Percentiles rank a stretch among this genome's conserved stretches.
Conservation (phyloP, 768 basidiomycete species). For the Mycena venus region DNA sequence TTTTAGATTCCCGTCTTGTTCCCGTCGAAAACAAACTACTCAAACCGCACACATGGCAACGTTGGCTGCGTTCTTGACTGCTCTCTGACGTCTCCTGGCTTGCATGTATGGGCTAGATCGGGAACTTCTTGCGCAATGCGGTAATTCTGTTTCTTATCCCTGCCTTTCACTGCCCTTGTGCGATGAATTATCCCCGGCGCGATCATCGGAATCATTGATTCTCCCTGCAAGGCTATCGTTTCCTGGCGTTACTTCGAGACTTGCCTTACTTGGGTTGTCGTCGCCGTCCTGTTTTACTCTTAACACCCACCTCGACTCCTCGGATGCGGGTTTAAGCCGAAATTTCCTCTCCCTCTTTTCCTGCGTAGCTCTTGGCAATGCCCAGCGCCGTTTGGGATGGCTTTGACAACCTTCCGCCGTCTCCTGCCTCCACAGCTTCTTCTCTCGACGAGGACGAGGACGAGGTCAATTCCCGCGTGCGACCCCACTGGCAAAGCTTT, state of each 20-base stretch:
- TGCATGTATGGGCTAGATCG: background rate
- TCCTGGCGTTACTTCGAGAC: constrained; percentile 23
- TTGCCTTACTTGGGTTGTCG: constrained; percentile 23
- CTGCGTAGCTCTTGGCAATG: background rate
- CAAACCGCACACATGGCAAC: background rate
- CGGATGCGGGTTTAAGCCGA: constrained; percentile 2
- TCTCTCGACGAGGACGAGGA: constrained; percentile 68
- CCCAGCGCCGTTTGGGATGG: constrained; percentile 5
- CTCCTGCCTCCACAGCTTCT: constrained; percentile 55
- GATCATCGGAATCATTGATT: constrained; percentile 11
- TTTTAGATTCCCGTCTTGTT: background rate
- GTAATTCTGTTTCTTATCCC: background rate
- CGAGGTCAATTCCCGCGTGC: constrained; percentile 69
- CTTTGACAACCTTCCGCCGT: constrained; percentile 1
- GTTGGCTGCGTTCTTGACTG: background rate
- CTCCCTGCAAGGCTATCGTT: constrained; percentile 5
- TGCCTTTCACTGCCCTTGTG: background rate
- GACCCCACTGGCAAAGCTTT: constrained; percentile 75
- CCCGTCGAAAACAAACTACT: background rate
- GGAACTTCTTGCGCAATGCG: constrained; percentile 4
- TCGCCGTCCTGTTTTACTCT: constrained; percentile 8
- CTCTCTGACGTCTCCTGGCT: background rate
- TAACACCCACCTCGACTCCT: constrained; percentile 1
- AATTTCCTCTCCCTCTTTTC: background rate
- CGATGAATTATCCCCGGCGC: constrained; percentile 8